Conservation (phyloP, 495 filamentous ascomycete genomes). For the Penicilliopsis zonata region DNA sequence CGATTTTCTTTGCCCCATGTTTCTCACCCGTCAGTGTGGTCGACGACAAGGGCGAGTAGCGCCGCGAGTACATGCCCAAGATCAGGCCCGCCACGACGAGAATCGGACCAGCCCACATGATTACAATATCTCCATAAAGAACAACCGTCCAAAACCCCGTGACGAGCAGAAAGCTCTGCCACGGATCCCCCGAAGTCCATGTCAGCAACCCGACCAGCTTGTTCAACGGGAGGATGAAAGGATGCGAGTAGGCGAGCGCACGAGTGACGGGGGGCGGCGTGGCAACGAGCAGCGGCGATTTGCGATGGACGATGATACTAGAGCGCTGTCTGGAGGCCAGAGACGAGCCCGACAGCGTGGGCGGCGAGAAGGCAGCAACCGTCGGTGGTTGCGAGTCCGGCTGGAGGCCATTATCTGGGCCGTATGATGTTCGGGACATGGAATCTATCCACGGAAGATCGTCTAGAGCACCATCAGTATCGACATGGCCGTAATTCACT, state of each 20-base stretch:
- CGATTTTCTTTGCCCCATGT: conserved; percentile 30
- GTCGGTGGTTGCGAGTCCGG: conserved; percentile 53
- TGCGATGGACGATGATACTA: conserved; percentile 90
- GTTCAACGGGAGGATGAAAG: conserved; percentile 80
- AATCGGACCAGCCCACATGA: conserved; percentile 72
- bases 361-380: conserved; percentile 76
- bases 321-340: conserved; percentile 66
- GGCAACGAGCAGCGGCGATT: conserved; percentile 82
- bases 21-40: conserved; percentile 61
- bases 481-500: neutral
- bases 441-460: conserved; percentile 55
- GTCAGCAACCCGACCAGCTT: conserved; percentile 70
- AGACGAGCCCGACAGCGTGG: conserved; percentile 55
- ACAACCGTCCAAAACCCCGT: conserved; percentile 73
- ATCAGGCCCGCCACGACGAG: conserved; percentile 69
- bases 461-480: conserved; percentile 21
- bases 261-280: conserved; percentile 90
- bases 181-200: conserved; percentile 88
- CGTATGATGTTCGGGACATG: conserved; percentile 37
- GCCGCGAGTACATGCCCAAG: conserved; percentile 80
- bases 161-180: conserved; percentile 91
- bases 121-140: conserved; percentile 71
- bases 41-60: conserved; percentile 83
- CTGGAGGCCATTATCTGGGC: conserved; percentile 25
- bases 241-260: conserved; percentile 86